Percentiles rank a stretch among this genome's conserved stretches.
Conservation (phyloP, 2,329 filamentous ascomycete genomes). For the Fusarium nematophilum region DNA sequence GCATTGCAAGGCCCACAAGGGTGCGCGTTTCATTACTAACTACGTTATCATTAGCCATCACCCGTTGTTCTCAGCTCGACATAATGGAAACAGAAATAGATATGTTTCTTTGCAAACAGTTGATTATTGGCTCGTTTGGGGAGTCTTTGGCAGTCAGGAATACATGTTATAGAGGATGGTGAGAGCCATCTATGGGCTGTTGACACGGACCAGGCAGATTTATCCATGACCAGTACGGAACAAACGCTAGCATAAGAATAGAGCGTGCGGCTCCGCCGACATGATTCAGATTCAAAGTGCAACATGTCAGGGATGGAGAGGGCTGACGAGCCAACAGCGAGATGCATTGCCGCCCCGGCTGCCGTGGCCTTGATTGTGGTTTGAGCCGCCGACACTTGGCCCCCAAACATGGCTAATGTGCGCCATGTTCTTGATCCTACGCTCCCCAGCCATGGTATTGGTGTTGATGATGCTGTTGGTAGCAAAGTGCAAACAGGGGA, state of each 20-base stretch:
- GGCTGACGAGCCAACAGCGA: not conserved
- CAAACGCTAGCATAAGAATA: not conserved
- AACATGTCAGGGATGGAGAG: not conserved
- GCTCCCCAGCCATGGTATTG: not conserved
- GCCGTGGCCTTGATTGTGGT: too few relatives aligned
- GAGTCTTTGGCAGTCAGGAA: not conserved
- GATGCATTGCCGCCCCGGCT: not conserved
- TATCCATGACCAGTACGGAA: not conserved
- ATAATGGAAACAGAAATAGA: not conserved
- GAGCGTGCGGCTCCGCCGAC: not conserved
- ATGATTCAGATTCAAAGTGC: not conserved
- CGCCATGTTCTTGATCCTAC: not conserved
- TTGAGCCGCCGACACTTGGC: too few relatives aligned
- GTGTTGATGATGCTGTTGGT: not conserved
- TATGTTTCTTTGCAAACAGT: not conserved
- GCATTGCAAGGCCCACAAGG: not conserved
- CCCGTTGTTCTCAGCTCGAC: not conserved
- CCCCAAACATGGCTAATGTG: not conserved
- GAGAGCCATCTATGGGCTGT: slow-evolving; percentile 1
- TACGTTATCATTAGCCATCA: not conserved
- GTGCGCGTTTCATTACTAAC: not conserved
- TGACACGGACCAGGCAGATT: not conserved
- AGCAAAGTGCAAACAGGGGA: not conserved
- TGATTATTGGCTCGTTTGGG: slow-evolving; percentile 1
- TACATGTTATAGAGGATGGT: not conserved